Percentiles rank a stretch among this genome's conserved stretches.
phyloP scores from a whole-genome alignment of 2,329 filamentous ascomycete species.

The Exutisphaerella laricina region DNA sequence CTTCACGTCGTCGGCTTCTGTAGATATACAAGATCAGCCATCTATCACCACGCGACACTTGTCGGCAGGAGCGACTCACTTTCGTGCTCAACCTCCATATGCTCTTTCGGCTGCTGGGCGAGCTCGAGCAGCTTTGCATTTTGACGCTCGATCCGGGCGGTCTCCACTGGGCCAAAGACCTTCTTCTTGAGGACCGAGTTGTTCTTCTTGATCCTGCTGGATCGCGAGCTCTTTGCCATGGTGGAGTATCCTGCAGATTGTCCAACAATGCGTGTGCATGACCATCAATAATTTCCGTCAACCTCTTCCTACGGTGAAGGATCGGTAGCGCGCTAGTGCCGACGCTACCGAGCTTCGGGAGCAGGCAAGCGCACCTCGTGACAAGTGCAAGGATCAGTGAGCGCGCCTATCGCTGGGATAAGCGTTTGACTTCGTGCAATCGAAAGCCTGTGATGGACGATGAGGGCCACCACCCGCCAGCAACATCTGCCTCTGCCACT shows the following conservation, averaged over 20 bases:
- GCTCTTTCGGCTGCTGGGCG: constrained; percentile 67
- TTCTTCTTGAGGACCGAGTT: constrained; percentile 71
- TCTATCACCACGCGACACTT: background rate
- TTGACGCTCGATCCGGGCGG: constrained; percentile 73
- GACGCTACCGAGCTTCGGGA: background rate
- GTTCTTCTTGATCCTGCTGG: constrained; percentile 76
- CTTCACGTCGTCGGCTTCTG: constrained; percentile 4
- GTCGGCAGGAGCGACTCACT: constrained; percentile 2
- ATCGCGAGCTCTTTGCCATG: constrained; percentile 85
- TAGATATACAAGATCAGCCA: constrained; percentile 10
- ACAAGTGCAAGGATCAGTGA: background rate
- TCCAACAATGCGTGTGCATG: background rate
- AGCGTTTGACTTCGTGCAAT: constrained; percentile 1
- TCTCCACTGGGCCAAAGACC: constrained; percentile 78
- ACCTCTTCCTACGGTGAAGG: background rate
- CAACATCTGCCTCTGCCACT: no score
- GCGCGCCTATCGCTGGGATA: background rate
- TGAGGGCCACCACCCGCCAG: background rate
- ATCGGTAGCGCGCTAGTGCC: background rate
- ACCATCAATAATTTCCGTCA: constrained; percentile 1
- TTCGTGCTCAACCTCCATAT: constrained; percentile 45
- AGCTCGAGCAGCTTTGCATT: constrained; percentile 80
- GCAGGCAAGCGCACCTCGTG: background rate
- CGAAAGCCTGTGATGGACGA: constrained; percentile 1
- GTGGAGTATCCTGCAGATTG: constrained; percentile 25